These are phyloP conservation scores for Lachnellula willkommii DNA, from an alignment of 2,329 filamentous ascomycete genomes.

Conservation along the genomic window DNA sequence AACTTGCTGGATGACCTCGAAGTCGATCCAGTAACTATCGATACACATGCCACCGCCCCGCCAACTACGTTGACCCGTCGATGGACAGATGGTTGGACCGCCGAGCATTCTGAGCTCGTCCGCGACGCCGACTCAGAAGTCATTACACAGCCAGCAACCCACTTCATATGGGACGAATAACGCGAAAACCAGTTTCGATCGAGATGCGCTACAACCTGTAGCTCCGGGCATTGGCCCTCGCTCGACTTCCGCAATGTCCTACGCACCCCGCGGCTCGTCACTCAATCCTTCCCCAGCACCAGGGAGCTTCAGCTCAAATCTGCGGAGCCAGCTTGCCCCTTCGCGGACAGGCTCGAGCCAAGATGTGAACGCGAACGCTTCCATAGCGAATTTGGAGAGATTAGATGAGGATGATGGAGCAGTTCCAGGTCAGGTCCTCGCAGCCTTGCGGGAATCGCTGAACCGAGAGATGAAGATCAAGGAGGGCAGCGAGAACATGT, in stretches of 20 bases:
- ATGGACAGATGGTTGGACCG: conserved; percentile 35
- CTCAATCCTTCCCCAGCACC: conserved; percentile 65
- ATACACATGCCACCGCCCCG: conserved; percentile 28
- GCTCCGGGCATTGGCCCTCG: conserved; percentile 41
- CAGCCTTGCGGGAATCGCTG: conserved; percentile 73
- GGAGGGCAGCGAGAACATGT: conserved; percentile 93
- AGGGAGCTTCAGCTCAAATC: conserved; percentile 85
- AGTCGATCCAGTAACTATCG: conserved; percentile 14
- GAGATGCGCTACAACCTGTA: conserved; percentile 49
- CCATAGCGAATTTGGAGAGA: conserved; percentile 46
- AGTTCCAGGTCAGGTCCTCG: conserved; percentile 67
- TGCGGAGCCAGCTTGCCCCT: conserved; percentile 63
- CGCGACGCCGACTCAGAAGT: conserved; percentile 50
- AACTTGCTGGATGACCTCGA: conserved; percentile 16
- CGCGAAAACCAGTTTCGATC: conserved; percentile 49
- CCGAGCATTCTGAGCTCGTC: conserved; percentile 49
- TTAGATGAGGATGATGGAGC: conserved; percentile 57
- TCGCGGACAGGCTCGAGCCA: conserved; percentile 59
- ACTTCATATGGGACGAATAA: conserved; percentile 34
- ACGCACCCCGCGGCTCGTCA: conserved; percentile 62
- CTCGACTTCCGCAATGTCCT: conserved; percentile 53
- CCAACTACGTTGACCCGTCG: conserved; percentile 23
- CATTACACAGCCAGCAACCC: conserved; percentile 41
- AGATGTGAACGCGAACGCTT: conserved; percentile 49
- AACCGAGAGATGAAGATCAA: conserved; percentile 98